Evolutionary conservation across 805 yeast genomes (phyloP).

Genomic region (Wickerhamomyces queroliae): DNA sequence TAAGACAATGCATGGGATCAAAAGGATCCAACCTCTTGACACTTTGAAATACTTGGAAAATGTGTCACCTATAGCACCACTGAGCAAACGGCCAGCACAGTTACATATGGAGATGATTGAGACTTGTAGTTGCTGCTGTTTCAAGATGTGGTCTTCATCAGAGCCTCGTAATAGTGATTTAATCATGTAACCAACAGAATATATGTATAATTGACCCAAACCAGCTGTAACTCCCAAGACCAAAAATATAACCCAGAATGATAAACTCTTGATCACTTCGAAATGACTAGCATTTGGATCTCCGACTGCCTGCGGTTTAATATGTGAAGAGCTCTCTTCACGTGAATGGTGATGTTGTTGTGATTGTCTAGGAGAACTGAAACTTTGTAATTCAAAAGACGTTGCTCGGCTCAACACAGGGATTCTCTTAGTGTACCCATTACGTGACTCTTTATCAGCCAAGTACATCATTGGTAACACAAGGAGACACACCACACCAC

Average conservation of each 20-base stretch:
- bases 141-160: conserved; percentile 32
- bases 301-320: background rate
- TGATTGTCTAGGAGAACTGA: conserved; percentile 2
- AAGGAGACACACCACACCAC: conserved; percentile 34
- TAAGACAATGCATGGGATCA: conserved; percentile 44
- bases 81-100: conserved; percentile 56
- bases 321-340: conserved; percentile 4
- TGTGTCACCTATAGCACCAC: conserved; percentile 64
- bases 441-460: conserved; percentile 13
- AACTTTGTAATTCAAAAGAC: conserved; percentile 12
- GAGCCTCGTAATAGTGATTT: conserved; percentile 32
- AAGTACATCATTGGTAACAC: conserved; percentile 40
- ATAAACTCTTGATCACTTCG: conserved; percentile 20
- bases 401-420: conserved; percentile 1
- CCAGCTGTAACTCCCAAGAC: conserved; percentile 56
- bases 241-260: conserved; percentile 46
- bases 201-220: conserved; percentile 69
- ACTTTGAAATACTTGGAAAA: conserved; percentile 38
- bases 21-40: conserved; percentile 49
- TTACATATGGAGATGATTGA: conserved; percentile 64
- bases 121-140: conserved; percentile 66
- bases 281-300: conserved; percentile 4
- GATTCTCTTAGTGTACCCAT: conserved; percentile 2
- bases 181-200: conserved; percentile 68
- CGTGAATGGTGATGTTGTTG: background rate